Base-by-base conservation (phyloP, 2,329 filamentous ascomycete genomes). In the Lachnellula willkommii region DNA sequence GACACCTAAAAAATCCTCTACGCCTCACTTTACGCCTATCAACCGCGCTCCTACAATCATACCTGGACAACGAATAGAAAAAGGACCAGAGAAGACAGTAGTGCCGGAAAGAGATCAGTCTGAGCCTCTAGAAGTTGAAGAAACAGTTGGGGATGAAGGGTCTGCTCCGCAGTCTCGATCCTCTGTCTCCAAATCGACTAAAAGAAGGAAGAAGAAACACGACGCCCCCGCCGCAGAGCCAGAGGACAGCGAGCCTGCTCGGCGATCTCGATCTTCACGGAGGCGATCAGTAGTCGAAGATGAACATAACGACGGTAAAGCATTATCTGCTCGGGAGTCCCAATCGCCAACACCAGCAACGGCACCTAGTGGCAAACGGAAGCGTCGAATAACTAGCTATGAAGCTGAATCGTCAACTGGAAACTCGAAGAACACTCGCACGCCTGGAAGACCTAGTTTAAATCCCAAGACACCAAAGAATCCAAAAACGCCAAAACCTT, bases 351-450 rank as follows among this genome's bases (percentile, higher is more conserved):
- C 26, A 15, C 52, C n/a, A 35, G n/a, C 55, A n/a, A 47, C 55
- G 2, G 49, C 48, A 24, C 56, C 60, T 3, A 65, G 39, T 26
- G 56, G 55, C 11, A 54, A 53, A 36, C 52, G 50, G 20, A 65
- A 65, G 48, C 57, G 62, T 32, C 62, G 59, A 14, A 45, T 64
- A 11, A 60, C 55, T 22, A 43, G 36, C n/a, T 26, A 52, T 17
- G 57, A 60, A 24, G n/a, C 55, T 15, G 56, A 56, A 14, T 51
- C 54, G 14, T 55, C 59, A 42, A 50, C 32, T 3, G 32, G 22
- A 6, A 52, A 52, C 14, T 32, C 43, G 1, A 52, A 50, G 40
- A 36, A n/a, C 1, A 42, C 48, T 17, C 50, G 50, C 35, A 22
- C 3, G 9, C 7, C 37, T n/a, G 49, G 32, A 11, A 50, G 24